Evolutionary conservation across 805 yeast species (phyloP).

Genomic region (Tetrapisispora namnaoensis): DNA sequence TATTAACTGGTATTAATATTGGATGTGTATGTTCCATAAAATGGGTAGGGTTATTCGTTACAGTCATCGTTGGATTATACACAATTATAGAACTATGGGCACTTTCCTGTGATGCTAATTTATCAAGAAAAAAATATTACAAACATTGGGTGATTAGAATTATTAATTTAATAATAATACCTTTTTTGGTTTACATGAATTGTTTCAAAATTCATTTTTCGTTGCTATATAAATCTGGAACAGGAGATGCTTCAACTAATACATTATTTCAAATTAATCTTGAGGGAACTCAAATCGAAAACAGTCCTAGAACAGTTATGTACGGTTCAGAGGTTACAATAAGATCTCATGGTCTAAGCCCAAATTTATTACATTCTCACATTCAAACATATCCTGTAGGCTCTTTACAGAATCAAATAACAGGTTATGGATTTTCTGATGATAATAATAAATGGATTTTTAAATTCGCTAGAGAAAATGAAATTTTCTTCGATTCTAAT

Average conservation of each 20-base stretch:
- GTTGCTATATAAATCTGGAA: conserved; percentile 68
- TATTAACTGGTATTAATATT: conserved; percentile 52
- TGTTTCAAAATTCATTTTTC: conserved; percentile 77
- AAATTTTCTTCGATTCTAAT: conserved; percentile 26
- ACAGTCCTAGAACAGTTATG: conserved; percentile 60
- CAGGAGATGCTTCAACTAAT: conserved; percentile 88
- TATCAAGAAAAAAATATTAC: conserved; percentile 31
- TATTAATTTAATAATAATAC: conserved; percentile 56
- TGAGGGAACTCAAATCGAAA: conserved; percentile 52
- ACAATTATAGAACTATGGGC: conserved; percentile 43
- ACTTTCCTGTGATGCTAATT: conserved; percentile 29
- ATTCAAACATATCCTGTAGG: conserved; percentile 66
- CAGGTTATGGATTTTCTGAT: conserved; percentile 72
- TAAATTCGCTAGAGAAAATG: conserved; percentile 38
- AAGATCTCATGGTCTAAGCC: conserved; percentile 62
- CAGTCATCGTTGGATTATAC: conserved; percentile 50
- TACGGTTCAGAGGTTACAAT: conserved; percentile 39
- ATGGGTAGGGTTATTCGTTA: conserved; percentile 74
- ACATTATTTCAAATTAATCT: conserved; percentile 85
- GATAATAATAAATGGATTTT: conserved; percentile 60
- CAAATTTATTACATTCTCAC: conserved; percentile 70
- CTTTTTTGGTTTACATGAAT: conserved; percentile 55
- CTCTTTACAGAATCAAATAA: conserved; percentile 66
- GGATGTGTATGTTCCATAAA: conserved; percentile 81
- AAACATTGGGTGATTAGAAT: conserved; percentile 69